Evolutionary conservation across 192 early-diverging fungal genomes (phyloP).

Genomic region (Geosiphon pyriformis): DNA sequence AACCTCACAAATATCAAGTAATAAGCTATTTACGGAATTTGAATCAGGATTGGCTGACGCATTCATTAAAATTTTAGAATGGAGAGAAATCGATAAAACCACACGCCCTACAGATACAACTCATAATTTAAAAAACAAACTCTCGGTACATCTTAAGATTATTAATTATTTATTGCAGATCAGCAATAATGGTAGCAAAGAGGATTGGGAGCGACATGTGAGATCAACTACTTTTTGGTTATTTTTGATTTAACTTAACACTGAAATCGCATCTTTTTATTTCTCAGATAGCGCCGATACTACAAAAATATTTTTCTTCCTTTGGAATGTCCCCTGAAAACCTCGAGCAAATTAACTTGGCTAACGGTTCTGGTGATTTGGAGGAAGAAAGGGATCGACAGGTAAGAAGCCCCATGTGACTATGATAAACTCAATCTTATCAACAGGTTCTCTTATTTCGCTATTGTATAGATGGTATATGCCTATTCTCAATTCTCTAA

Average conservation of each 20-base stretch:
- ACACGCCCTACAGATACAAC: conserved; percentile 15
- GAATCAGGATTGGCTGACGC: conserved; percentile 39
- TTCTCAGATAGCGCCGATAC: conserved; percentile 44
- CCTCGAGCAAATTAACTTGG: conserved; percentile 23
- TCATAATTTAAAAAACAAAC: conserved; percentile 17
- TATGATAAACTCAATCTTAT: not conserved
- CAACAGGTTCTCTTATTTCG: not conserved
- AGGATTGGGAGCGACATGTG: conserved; percentile 40
- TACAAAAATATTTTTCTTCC: conserved; percentile 56
- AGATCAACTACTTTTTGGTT: conserved; percentile 2
- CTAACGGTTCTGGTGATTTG: conserved; percentile 19
- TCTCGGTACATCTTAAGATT: conserved; percentile 30
- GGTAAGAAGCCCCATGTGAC: conserved; percentile 33
- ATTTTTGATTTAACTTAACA: not conserved
- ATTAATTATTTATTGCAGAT: conserved; percentile 37
- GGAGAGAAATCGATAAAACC: conserved; percentile 6
- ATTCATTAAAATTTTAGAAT: conserved; percentile 32
- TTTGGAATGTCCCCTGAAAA: conserved; percentile 38
- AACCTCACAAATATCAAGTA: conserved; percentile 29
- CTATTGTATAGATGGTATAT: conserved; percentile 47
- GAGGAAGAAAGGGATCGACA: conserved; percentile 46
- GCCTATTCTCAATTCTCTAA: conserved; percentile 50
- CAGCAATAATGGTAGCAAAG: conserved; percentile 28
- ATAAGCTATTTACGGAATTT: conserved; percentile 32
- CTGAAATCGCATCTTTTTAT: not conserved